Conservation (phyloP, 2,329 filamentous ascomycete genomes). For the Xylariaceae sp. region DNA sequence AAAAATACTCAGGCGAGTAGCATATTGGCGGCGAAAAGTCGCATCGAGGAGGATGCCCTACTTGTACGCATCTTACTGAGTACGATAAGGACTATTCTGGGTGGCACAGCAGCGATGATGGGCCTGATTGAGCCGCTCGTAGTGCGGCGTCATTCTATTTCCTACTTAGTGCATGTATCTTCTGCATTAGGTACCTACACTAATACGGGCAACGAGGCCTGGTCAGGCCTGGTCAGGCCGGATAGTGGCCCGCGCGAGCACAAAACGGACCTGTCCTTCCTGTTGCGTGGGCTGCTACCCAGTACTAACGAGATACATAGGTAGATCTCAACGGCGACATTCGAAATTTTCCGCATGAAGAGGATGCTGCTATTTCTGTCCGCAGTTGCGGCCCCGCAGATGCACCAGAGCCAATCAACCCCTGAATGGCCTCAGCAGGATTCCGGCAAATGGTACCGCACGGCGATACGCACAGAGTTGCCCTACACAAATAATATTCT, state of each 20-base stretch:
- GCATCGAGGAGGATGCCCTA: not conserved
- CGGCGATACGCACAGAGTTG: slow-evolving; percentile 19
- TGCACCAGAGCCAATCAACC: slow-evolving; percentile 25
- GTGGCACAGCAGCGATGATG: slow-evolving; percentile 1
- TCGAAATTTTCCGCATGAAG: slow-evolving; percentile 7
- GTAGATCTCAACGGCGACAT: not conserved
- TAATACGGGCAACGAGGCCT: not conserved
- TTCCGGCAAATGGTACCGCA: slow-evolving; percentile 16
- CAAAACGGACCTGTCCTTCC: not conserved
- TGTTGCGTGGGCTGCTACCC: not conserved
- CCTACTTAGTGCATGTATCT: too few species aligned
- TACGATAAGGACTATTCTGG: not conserved
- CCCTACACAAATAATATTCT: slow-evolving; percentile 7
- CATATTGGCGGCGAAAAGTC: not conserved
- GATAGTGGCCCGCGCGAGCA: not conserved
- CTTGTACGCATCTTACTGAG: not conserved
- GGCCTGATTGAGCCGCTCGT: slow-evolving; percentile 12
- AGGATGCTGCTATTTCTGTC: slow-evolving; percentile 27
- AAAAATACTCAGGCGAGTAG: slow-evolving; percentile 4
- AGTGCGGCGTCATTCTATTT: slow-evolving; percentile 5
- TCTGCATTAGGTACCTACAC: too few species aligned
- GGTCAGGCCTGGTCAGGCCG: not conserved
- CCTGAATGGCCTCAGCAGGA: slow-evolving; percentile 14
- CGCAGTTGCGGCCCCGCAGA: slow-evolving; percentile 14
- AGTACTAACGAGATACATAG: not conserved